Base-by-base conservation (phyloP, 2,329 filamentous ascomycete species). In the Tolypocladium guangdongense region DNA sequence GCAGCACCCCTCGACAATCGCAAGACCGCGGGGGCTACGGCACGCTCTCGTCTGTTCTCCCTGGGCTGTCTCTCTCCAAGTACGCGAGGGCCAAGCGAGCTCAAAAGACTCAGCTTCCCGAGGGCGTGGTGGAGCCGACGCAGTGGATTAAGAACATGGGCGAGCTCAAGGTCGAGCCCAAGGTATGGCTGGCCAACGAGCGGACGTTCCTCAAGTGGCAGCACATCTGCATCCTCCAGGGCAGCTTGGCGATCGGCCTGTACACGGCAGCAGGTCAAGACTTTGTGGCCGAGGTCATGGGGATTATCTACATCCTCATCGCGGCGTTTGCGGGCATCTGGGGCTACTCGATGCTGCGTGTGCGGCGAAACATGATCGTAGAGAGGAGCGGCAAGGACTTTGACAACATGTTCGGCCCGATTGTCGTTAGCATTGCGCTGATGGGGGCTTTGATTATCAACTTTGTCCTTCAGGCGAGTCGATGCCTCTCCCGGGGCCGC, bases 201-300 rank as follows among this genome's bases (percentile, higher is more conserved):
- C 86, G 93, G 57, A 99, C 93, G 0, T 99, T 96, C 67, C 86
- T 99, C 70, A 97, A 96, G 71, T 99, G 93, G 93, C 89, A 97
- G 74, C 91, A 97, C 68, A 90, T 99, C 63, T 86, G 84, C 57
- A 83, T 99, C 49, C 78, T 99, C 16, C 83, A 99, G 27, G 91
- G 90, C 38, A 84, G 86, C 24, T 73, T 99, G 33, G 88, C 89
- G 0, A 74, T 99, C 14, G 88, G 86, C 24, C 74, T 99, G 32
- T 96, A 92, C 73, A 92, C 95, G 61, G 90, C 92, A 0, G 91
- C 91, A 0, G 88, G 88, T 7, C 75, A 84, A 60, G 89, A 95
- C 68, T 75, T 76, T n/a, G 69, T 96, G 35, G 90, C 90, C 0
- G 80, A 88, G 61, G 74, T 76, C 38, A 82, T 97, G 64, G 91